Conservation (phyloP, 106 monocot species). For the Alisma plantagoaquatica region DNA sequence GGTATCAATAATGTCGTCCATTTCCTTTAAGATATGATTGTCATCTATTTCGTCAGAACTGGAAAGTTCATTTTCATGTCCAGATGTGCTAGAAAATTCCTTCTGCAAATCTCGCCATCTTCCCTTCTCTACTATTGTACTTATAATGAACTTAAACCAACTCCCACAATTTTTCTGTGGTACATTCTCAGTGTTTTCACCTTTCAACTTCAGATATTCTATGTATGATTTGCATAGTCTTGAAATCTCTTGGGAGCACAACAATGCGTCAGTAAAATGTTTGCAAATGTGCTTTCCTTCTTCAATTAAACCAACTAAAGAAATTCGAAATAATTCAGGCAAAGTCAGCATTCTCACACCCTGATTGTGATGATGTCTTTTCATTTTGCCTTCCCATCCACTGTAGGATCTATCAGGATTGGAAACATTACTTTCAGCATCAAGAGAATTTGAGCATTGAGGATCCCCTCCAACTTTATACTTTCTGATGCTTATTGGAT, state of each 20-base stretch:
- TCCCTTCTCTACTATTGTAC: slow-evolving; percentile 29
- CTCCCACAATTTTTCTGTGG: slow-evolving; percentile 10
- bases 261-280: slow-evolving; percentile 7
- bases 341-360: slow-evolving; percentile 53
- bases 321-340: slow-evolving; percentile 64
- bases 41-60: too few relatives aligned
- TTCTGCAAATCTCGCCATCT: neutral
- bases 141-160: slow-evolving; percentile 56
- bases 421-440: slow-evolving; percentile 14
- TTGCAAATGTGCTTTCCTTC: slow-evolving; percentile 51
- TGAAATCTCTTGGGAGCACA: slow-evolving; percentile 21
- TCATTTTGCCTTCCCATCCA: slow-evolving; percentile 6
- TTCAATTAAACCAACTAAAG: slow-evolving; percentile 59
- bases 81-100: neutral
- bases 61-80: neutral
- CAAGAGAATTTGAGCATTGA: slow-evolving; percentile 5
- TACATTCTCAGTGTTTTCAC: slow-evolving; percentile 8
- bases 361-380: neutral
- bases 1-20: neutral
- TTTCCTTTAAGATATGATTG: neutral
- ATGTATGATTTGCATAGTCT: slow-evolving; percentile 7
- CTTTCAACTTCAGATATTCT: slow-evolving; percentile 5
- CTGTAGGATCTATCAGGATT: slow-evolving; percentile 1
- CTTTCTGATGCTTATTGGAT: neutral
- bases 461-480: neutral